Evolutionary conservation across 2,329 filamentous ascomycete genomes (phyloP).

Genomic region (Chaetomiaceae sp.): DNA sequence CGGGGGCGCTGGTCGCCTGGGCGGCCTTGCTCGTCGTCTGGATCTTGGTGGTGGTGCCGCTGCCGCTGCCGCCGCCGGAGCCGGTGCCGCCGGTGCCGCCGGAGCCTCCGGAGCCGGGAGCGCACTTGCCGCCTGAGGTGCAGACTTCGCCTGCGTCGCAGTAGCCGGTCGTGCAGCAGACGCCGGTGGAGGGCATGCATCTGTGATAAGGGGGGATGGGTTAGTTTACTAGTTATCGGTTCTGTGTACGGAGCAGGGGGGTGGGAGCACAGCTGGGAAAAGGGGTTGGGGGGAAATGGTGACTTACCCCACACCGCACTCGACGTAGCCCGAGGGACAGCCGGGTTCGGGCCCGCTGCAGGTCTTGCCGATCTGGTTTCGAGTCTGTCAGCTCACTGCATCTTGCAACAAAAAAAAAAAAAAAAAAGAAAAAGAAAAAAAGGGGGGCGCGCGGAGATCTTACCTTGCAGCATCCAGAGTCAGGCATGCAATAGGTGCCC

Average conservation of each 20-base stretch:
- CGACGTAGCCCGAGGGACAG: conserved; percentile 24
- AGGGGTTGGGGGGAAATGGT: too few species aligned
- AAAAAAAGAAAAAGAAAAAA: too few species aligned
- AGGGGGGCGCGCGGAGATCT: too few species aligned
- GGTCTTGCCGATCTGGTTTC: conserved; percentile 26
- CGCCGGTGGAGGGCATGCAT: conserved; percentile 31
- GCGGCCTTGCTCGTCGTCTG: too few species aligned
- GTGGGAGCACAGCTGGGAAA: too few species aligned
- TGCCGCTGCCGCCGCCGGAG: too few species aligned
- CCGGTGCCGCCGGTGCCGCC: too few species aligned
- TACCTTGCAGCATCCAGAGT: conserved; percentile 5
- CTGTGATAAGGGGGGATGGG: conserved; percentile 3
- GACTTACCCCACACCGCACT: conserved; percentile 26
- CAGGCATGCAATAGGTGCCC: conserved; percentile 7
- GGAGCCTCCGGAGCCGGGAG: too few species aligned
- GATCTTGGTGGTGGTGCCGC: too few species aligned
- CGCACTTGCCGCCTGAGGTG: conserved; percentile 25
- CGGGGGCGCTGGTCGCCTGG: too few species aligned
- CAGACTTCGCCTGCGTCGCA: conserved; percentile 32
- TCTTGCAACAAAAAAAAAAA: too few species aligned
- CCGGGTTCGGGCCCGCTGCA: conserved; percentile 28
- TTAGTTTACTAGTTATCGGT: background rate
- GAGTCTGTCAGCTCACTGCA: background rate
- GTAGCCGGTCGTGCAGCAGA: conserved; percentile 32
- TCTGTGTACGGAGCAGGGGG: background rate